Percentiles rank a stretch among this genome's conserved stretches.
Conservation (phyloP, 768 basidiomycete species). For the Hypholoma sublateritium region DNA sequence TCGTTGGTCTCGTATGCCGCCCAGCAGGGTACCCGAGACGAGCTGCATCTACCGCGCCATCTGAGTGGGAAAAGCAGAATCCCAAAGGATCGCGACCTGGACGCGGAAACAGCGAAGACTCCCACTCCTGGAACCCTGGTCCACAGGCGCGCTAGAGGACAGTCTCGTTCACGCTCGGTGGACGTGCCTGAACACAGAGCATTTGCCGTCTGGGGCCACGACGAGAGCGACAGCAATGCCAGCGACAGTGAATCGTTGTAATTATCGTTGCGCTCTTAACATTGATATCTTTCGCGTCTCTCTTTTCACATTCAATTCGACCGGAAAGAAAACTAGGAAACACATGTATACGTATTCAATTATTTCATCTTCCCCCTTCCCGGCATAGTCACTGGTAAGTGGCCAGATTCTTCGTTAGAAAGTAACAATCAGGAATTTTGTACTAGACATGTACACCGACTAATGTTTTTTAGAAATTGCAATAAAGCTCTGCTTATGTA, state of each 20-base stretch:
- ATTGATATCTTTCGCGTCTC: background rate
- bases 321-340: background rate
- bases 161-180: conserved; percentile 35
- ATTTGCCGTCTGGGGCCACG: conserved; percentile 87
- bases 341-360: background rate
- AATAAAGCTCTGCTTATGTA: background rate
- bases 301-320: background rate
- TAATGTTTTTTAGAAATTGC: background rate
- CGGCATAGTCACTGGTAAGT: background rate
- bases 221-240: conserved; percentile 84
- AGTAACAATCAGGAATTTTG: background rate
- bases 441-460: background rate
- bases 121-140: conserved; percentile 51
- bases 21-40: conserved; percentile 34
- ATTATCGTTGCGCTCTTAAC: background rate
- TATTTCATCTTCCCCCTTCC: background rate
- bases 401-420: too few species aligned
- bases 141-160: conserved; percentile 30
- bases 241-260: conserved; percentile 47
- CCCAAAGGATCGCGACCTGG: conserved; percentile 57
- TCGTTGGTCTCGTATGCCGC: conserved; percentile 24
- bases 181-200: conserved; percentile 49
- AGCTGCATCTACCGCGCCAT: conserved; percentile 26
- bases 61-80: conserved; percentile 55
- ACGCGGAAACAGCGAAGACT: conserved; percentile 55